Base-by-base conservation (phyloP, 2,329 filamentous ascomycete genomes). In the Hypoxylon rubiginosum region DNA sequence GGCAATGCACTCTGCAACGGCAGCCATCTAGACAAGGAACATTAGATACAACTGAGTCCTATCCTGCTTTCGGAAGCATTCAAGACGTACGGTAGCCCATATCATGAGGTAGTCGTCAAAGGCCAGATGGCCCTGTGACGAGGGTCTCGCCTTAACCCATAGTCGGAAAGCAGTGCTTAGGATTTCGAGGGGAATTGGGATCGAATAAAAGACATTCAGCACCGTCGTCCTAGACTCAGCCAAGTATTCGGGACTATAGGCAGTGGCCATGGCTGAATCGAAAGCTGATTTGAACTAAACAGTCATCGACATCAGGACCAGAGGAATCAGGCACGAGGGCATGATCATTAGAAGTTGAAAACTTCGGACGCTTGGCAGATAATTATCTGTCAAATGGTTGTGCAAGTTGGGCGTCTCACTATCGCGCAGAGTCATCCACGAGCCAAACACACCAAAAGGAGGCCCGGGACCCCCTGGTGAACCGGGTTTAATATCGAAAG, bases 31-130 rank as follows among this genome's bases (percentile, higher is more conserved):
- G 30, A 15, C 3, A 13, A 24, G 1, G n/a, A 28, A 10, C 6
- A 48, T 59, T 62, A 68, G 53, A 8, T 21, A 57, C 11, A 21
- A 15, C 43, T 13, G 43, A 15, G 13, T 21, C 45, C 13, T 48
- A 19, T 2, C 15, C 0, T 45, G 15, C 30, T 17, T n/a, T 4
- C n/a, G 39, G 41, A 19, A 4, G 24, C 15, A 10, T 39, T n/a
- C 7, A 19, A 30, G 53, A 61, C 72, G 26, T 68, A 74, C 72
- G 11, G 73, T 74, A 48, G 73, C 73, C 68, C 71, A 74, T 10
- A 72, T 55, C 24, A 74, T 74, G 19, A 75, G 58, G 53, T 72
- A 74, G 30, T 75, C 73, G 30, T 75, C 73, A 36, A 68, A 73
- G 11, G 68, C 62, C 4, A 72, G 43, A 10, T 45, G 46, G 13